phyloP scores from a whole-genome alignment of 371 early-diverging fungal genomes.

The Batkoa obscura region DNA sequence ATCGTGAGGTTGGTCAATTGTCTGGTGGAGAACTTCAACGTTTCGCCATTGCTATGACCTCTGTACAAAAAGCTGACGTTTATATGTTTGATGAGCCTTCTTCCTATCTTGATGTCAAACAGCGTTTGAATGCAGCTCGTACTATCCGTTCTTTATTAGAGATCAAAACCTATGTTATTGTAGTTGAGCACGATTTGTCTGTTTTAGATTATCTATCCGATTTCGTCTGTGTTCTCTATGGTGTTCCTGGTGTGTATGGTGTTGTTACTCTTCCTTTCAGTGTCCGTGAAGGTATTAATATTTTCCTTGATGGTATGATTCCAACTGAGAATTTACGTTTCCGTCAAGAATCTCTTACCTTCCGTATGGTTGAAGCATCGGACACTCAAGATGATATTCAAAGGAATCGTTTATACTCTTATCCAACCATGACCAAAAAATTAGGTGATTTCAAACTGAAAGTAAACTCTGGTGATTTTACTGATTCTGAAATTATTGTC shows the following conservation, averaged over 20 bases:
- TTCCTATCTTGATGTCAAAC: conserved; percentile 98
- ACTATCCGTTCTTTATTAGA: conserved; percentile 79
- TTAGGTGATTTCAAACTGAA: conserved; percentile 67
- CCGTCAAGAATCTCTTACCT: conserved; percentile 92
- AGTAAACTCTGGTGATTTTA: conserved; percentile 77
- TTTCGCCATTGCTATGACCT: conserved; percentile 88
- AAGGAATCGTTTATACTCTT: conserved; percentile 51
- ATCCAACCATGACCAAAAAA: conserved; percentile 77
- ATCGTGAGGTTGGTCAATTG: conserved; percentile 76
- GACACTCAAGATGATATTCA: conserved; percentile 38
- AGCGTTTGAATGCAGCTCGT: conserved; percentile 93
- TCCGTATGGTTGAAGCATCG: conserved; percentile 83
- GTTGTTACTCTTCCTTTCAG: conserved; percentile 97
- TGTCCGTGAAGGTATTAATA: conserved; percentile 99
- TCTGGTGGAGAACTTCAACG: conserved; percentile 99
- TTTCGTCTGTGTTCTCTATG: conserved; percentile 98
- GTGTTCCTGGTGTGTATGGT: conserved; percentile 96
- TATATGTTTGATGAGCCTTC: conserved; percentile 99
- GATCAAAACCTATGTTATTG: conserved; percentile 71
- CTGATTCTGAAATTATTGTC: conserved; percentile 96
- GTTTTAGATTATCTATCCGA: conserved; percentile 98
- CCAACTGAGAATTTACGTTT: conserved; percentile 99
- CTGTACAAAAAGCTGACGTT: conserved; percentile 82
- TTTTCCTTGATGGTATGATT: conserved; percentile 97
- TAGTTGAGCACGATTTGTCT: conserved; percentile 99